A percentile compares a stretch with the other conserved stretches of the same genome.
Conservation (phyloP, 2,329 filamentous ascomycete species). For the Apiospora pterosperma region DNA sequence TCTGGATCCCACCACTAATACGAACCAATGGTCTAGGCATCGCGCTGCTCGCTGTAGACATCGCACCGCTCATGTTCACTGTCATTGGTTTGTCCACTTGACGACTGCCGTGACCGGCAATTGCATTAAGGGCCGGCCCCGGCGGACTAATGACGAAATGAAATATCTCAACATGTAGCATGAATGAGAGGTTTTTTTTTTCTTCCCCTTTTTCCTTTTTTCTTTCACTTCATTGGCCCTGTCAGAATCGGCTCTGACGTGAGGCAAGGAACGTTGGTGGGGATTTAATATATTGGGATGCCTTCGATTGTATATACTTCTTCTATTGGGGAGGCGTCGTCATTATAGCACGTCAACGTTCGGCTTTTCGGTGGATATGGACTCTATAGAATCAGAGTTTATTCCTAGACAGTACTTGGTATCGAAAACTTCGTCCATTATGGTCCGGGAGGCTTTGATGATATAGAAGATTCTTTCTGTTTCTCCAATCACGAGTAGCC, state of each 20-base stretch:
- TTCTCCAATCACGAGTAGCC: too few relatives aligned
- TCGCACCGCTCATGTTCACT: constrained; percentile 39
- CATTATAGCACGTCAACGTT: not conserved
- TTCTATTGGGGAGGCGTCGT: not conserved
- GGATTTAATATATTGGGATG: not conserved
- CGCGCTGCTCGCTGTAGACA: constrained; percentile 35
- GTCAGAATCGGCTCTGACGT: not conserved
- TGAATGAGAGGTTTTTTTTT: not conserved
- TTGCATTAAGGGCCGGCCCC: not conserved
- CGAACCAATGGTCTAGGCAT: constrained; percentile 20
- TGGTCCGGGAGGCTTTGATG: not conserved
- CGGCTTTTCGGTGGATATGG: not conserved
- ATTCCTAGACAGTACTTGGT: not conserved
- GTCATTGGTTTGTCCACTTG: constrained; percentile 29
- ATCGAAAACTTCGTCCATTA: not conserved
- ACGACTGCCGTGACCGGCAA: not conserved
- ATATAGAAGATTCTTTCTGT: not conserved
- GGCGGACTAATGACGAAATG: not conserved
- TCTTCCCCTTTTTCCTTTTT: not conserved
- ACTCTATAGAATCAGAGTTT: not conserved
- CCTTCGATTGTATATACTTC: not conserved
- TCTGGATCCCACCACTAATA: constrained; percentile 1
- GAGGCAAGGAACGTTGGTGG: not conserved
- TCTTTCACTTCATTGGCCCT: not conserved
- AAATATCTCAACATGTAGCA: not conserved